Conservation (phyloP, 2,329 filamentous ascomycete species). For the Aspergillus tamarii region DNA sequence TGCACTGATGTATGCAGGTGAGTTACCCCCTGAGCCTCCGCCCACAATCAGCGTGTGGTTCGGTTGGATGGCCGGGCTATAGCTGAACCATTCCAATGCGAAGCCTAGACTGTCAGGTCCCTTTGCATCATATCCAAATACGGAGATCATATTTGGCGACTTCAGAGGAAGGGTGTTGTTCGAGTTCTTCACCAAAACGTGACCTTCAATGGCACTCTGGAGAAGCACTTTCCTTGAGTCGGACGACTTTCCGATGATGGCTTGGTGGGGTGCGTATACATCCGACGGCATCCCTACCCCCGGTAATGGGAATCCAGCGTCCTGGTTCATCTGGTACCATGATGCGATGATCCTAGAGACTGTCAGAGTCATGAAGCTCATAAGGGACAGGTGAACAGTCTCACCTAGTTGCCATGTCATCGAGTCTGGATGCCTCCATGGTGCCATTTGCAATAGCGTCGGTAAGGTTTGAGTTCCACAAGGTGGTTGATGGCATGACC, state of each 20-base stretch:
- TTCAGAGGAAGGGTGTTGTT: constrained; percentile 53
- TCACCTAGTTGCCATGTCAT: constrained; percentile 61
- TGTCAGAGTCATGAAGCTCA: constrained; percentile 1
- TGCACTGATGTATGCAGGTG: constrained; percentile 52
- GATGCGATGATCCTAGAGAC: constrained; percentile 44
- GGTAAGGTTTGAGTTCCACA: constrained; percentile 46
- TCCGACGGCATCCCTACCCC: constrained; percentile 29
- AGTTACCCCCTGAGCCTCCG: constrained; percentile 54
- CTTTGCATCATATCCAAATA: constrained; percentile 32
- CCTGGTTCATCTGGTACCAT: constrained; percentile 45
- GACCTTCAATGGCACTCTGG: constrained; percentile 61
- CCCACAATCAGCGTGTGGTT: constrained; percentile 53
- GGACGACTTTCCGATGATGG: constrained; percentile 52
- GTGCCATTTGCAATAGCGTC: constrained; percentile 65
- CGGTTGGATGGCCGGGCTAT: constrained; percentile 31
- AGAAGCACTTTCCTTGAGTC: constrained; percentile 35
- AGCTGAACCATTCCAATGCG: not conserved
- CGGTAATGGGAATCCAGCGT: constrained; percentile 20
- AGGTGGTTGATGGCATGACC: constrained; percentile 23
- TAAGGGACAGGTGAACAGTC: not conserved
- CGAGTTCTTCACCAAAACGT: constrained; percentile 58
- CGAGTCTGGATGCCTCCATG: constrained; percentile 55
- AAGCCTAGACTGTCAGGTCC: constrained; percentile 7
- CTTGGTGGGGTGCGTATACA: constrained; percentile 19
- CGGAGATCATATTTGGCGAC: constrained; percentile 25